phyloP scores from a whole-genome alignment of 2,329 filamentous ascomycete species.

The Pseudogymnoascus verrucosus region DNA sequence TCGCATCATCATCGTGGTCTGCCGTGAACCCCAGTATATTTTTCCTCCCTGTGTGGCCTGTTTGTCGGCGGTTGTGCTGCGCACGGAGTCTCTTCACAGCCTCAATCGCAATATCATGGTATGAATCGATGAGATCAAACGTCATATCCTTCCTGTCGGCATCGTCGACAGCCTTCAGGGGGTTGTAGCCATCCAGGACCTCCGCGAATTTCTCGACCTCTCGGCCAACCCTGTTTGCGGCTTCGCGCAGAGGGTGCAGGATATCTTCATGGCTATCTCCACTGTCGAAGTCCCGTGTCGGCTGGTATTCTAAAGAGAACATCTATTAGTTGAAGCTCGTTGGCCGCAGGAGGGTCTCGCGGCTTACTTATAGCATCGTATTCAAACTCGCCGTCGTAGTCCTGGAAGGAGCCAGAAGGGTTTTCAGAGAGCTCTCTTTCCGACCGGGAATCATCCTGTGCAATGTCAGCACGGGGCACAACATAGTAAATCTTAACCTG shows the following conservation, averaged over 20 bases:
- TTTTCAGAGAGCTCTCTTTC: slow-evolving; percentile 26
- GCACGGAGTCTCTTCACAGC: slow-evolving; percentile 37
- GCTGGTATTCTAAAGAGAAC: slow-evolving; percentile 17
- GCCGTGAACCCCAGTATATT: slow-evolving; percentile 30
- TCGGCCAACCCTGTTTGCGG: slow-evolving; percentile 61
- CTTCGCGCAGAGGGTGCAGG: slow-evolving; percentile 52
- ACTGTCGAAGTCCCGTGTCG: slow-evolving; percentile 25
- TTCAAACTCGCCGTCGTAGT: slow-evolving; percentile 2
- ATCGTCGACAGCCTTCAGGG: slow-evolving; percentile 36
- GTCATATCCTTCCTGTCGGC: slow-evolving; percentile 56
- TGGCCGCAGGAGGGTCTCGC: slow-evolving; percentile 18
- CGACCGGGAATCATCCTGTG: slow-evolving; percentile 20
- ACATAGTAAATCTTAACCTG: background rate
- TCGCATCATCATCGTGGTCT: slow-evolving; percentile 11
- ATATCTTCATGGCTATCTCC: slow-evolving; percentile 37
- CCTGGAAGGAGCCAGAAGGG: slow-evolving; percentile 25
- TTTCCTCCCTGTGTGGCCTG: slow-evolving; percentile 24
- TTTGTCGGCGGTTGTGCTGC: slow-evolving; percentile 27
- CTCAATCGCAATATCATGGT: slow-evolving; percentile 48
- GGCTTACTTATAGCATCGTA: background rate
- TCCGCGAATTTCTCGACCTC: slow-evolving; percentile 86
- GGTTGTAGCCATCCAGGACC: slow-evolving; percentile 68
- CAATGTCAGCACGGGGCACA: background rate
- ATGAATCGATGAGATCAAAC: slow-evolving; percentile 59
- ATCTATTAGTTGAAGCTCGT: slow-evolving; percentile 17